Percentiles rank a stretch among this genome's conserved stretches.
Evolutionary conservation across 345 rosid species (phyloP).

Genomic region (Cardamine occulta): DNA sequence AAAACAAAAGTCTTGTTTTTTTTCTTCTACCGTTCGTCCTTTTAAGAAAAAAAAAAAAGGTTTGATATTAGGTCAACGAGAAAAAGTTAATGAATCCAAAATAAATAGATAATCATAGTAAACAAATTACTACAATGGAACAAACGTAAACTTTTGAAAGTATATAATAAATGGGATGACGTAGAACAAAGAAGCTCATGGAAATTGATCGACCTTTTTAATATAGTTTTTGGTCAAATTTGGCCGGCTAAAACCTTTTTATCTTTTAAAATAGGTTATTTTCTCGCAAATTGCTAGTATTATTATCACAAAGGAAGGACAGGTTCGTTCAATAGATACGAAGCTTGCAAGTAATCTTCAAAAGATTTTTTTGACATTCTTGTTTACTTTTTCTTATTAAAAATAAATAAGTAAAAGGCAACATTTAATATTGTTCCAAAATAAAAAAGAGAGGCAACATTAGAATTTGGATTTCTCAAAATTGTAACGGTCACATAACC

Average conservation of each 20-base stretch:
- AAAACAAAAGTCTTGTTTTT: slow-evolving; percentile 21
- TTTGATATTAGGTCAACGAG: slow-evolving; percentile 15
- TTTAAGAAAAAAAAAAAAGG: neutral
- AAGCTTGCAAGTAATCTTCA: slow-evolving; percentile 19
- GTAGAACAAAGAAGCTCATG: slow-evolving; percentile 37
- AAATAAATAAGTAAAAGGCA: neutral
- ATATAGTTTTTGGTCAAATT: slow-evolving; percentile 36
- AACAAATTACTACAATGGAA: slow-evolving; percentile 25
- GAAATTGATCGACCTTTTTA: slow-evolving; percentile 22
- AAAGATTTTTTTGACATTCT: slow-evolving; percentile 8
- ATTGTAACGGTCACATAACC: slow-evolving; percentile 32
- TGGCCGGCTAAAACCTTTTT: slow-evolving; percentile 30
- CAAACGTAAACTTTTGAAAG: slow-evolving; percentile 42
- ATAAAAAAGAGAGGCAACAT: neutral
- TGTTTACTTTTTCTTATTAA: neutral
- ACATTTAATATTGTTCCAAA: neutral
- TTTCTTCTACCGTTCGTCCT: neutral
- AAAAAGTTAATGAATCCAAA: slow-evolving; percentile 25
- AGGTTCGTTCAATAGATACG: slow-evolving; percentile 28
- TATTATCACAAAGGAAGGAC: slow-evolving; percentile 6
- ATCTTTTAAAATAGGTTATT: neutral
- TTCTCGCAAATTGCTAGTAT: slow-evolving; percentile 30
- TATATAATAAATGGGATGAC: slow-evolving; percentile 38
- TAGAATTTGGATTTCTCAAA: slow-evolving; percentile 32
- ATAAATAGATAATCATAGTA: slow-evolving; percentile 4